phyloP scores from a whole-genome alignment of 2,329 filamentous ascomycete genomes.

The Claviceps maximensis region DNA sequence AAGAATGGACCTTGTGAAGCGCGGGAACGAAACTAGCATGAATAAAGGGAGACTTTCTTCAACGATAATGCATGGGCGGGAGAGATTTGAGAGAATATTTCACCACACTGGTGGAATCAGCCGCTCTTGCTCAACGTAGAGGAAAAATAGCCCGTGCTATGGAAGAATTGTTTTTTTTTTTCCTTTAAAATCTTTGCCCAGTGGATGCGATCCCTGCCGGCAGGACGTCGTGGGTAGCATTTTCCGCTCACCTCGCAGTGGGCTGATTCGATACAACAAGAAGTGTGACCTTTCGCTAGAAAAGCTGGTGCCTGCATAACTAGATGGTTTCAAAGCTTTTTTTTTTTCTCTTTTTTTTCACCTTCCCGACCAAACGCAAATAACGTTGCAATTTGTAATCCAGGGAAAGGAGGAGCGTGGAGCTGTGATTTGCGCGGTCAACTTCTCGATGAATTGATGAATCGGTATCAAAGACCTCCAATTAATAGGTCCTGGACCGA shows the following conservation, averaged over 20 bases:
- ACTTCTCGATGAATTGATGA: background rate
- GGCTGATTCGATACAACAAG: background rate
- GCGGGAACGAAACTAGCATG: background rate
- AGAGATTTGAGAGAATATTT: background rate
- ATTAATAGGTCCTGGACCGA: background rate
- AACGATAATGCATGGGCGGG: background rate
- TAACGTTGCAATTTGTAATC: background rate
- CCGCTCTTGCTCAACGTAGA: background rate
- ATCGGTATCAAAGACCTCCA: background rate
- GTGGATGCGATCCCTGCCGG: background rate
- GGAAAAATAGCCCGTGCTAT: background rate
- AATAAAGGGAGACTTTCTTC: background rate
- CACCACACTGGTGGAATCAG: too few relatives aligned
- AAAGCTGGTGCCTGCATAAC: conserved; percentile 4
- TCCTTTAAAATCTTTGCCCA: background rate
- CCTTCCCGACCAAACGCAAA: background rate
- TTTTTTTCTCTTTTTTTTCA: background rate
- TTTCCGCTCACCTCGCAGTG: background rate
- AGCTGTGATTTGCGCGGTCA: background rate
- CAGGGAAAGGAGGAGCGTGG: background rate
- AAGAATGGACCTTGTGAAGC: conserved; percentile 2
- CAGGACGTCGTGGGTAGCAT: background rate
- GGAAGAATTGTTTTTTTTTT: background rate
- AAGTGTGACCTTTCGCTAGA: background rate
- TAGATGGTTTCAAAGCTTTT: background rate